Percentiles rank a stretch among this genome's conserved stretches.
These are phyloP conservation scores for Cnidoscolus chayamansa DNA, from an alignment of 441 rosid species.

Conservation along the genomic window DNA sequence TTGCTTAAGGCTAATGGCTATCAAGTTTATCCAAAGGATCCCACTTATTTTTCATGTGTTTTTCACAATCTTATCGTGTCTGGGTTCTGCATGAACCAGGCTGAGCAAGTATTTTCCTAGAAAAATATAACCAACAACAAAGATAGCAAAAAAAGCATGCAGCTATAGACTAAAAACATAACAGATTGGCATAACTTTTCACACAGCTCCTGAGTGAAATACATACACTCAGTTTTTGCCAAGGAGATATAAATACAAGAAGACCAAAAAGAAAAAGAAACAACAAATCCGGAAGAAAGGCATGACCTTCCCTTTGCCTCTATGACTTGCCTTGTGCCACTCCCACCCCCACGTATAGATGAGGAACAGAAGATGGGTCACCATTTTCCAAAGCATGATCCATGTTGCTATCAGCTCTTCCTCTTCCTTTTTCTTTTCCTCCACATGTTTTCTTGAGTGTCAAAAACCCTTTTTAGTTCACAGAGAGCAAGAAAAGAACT, in stretches of 20 bases:
- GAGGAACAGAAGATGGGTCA: slow-evolving; percentile 25
- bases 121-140: not conserved
- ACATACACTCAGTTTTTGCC: not conserved
- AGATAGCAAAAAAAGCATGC: not conserved
- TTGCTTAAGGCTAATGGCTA: not conserved
- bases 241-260: not conserved
- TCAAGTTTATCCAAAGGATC: not conserved
- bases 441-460: slow-evolving; percentile 25
- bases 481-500: not conserved
- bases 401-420: not conserved
- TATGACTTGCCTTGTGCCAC: slow-evolving; percentile 60
- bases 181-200: not conserved
- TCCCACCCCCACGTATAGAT: slow-evolving; percentile 3
- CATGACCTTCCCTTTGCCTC: slow-evolving; percentile 86
- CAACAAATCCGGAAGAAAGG: slow-evolving; percentile 61
- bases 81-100: too few relatives aligned
- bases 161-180: not conserved
- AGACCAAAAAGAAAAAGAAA: not conserved
- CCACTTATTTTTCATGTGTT: too few relatives aligned
- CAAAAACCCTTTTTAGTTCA: slow-evolving; percentile 2
- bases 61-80: too few relatives aligned
- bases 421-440: slow-evolving; percentile 40
- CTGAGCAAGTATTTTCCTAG: too few relatives aligned
- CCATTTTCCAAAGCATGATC: slow-evolving; percentile 13
- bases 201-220: not conserved